Base-by-base conservation (phyloP, 1,284 basidiomycete genomes). In the Leccinum cinnamomeum region DNA sequence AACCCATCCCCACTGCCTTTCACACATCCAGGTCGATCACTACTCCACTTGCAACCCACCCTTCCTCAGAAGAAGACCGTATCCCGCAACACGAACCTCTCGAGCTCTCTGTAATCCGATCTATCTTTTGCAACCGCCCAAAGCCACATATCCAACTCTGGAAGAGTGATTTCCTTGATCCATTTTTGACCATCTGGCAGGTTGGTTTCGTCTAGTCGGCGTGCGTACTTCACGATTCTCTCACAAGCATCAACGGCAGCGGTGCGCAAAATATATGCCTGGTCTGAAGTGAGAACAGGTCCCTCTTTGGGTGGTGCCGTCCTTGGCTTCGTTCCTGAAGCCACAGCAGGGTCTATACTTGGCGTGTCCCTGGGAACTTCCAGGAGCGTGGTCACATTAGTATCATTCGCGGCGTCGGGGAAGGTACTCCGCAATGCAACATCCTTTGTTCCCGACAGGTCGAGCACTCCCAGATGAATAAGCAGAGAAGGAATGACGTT, bases 401-500 rank as follows among this genome's bases (percentile, higher is more conserved):
- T 75, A 7, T 76, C 70, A 6, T 77, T 74, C 37, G 77, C 74
- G 20, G 80, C 80, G 60, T 71, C 72, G 50, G 81, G 80, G 71
- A 86, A 88, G 58, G 84, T 69, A 10, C 62, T 67, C 7, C 74
- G 72, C 55, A 88, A 70, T 5, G 68, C 72, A 50, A 79, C 72
- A 18, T 82, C 77, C 48, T 70, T 70, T 11, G 77, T 73, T 14
- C 69, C 69, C 7, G 87, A 83, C 37, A 92, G 74, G 70, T 91
- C 84, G 66, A 96, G 77, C 41, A 95, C 83, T 56, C 90, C 88
- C 25, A 92, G 78, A 74, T 93, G 87, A 41, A 93, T 77, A 58
- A 95, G 84, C 64, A 95, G 79, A 7, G 93, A 93, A 1, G 94
- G 93, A 5, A 95, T 76, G 55, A 96, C 91, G 70, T 95, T 94